Evolutionary conservation across 768 basidiomycete species (phyloP).

Genomic region (Fomitopsis serialis): DNA sequence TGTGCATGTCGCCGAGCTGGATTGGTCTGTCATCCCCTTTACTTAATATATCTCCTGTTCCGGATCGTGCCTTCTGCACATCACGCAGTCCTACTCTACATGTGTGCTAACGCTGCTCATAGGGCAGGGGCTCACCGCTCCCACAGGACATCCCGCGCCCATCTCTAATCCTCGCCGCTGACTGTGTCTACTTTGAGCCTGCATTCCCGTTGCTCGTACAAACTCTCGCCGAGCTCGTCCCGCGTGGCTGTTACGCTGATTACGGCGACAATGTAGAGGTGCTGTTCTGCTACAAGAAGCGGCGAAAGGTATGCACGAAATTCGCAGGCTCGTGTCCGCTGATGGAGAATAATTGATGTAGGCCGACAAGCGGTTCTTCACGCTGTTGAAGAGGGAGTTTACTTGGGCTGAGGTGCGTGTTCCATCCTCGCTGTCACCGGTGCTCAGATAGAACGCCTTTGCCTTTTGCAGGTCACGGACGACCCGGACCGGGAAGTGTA

Average conservation of each 20-base stretch:
- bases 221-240: conserved; percentile 62
- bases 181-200: conserved; percentile 95
- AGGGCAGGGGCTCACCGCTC: conserved; percentile 57
- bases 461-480: conserved; percentile 45
- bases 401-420: conserved; percentile 56
- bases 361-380: conserved; percentile 89
- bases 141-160: conserved; percentile 40
- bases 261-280: conserved; percentile 47
- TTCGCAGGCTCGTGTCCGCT: neutral
- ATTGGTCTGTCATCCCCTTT: conserved; percentile 69
- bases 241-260: conserved; percentile 27
- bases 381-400: conserved; percentile 72
- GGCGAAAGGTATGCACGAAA: conserved; percentile 65
- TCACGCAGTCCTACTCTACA: too few relatives aligned
- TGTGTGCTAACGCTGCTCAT: neutral
- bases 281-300: conserved; percentile 90
- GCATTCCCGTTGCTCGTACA: conserved; percentile 83
- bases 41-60: too few relatives aligned
- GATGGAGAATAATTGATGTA: conserved; percentile 20
- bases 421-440: neutral
- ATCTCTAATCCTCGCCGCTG: conserved; percentile 81
- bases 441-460: neutral
- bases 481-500: conserved; percentile 57
- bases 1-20: conserved; percentile 64
- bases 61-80: too few relatives aligned